phyloP scores from a whole-genome alignment of 345 rosid species.

The Theobroma cacao region DNA sequence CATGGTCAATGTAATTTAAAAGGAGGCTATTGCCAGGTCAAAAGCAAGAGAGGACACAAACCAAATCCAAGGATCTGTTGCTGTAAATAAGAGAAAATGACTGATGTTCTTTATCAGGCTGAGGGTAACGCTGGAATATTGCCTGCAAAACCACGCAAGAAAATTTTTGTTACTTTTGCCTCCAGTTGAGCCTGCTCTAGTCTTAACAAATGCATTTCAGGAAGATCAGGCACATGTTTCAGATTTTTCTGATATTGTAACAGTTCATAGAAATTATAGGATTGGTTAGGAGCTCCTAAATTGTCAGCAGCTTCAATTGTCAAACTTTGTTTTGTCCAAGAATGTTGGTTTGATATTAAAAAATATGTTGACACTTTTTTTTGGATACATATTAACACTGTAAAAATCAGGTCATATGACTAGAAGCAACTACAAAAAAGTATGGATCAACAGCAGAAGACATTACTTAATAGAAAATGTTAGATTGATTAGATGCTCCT shows the following conservation, averaged over 20 bases:
- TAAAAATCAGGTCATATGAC: background rate
- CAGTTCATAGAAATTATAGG: background rate
- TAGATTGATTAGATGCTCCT: background rate
- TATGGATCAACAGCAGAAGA: background rate
- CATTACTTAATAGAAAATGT: background rate
- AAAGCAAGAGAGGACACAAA: constrained; percentile 24
- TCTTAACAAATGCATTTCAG: background rate
- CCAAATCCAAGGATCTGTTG: constrained; percentile 73
- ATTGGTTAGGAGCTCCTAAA: background rate
- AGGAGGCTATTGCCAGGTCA: background rate
- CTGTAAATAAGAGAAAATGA: constrained; percentile 79
- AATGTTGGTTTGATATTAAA: background rate
- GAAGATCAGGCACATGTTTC: background rate
- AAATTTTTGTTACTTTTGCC: background rate
- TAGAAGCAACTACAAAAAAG: background rate
- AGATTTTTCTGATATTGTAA: background rate
- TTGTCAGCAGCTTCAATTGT: background rate
- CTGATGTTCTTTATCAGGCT: constrained; percentile 74
- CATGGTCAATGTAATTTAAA: background rate
- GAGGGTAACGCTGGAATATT: constrained; percentile 64
- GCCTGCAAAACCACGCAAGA: constrained; percentile 46
- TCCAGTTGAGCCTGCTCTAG: background rate
- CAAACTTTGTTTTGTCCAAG: background rate
- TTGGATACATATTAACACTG: background rate
- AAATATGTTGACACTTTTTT: background rate